Percentiles rank a stretch among this genome's conserved stretches.
Conservation (phyloP, 1,139 yeast species). For the Hemisphaericaspora lyxosophila region DNA sequence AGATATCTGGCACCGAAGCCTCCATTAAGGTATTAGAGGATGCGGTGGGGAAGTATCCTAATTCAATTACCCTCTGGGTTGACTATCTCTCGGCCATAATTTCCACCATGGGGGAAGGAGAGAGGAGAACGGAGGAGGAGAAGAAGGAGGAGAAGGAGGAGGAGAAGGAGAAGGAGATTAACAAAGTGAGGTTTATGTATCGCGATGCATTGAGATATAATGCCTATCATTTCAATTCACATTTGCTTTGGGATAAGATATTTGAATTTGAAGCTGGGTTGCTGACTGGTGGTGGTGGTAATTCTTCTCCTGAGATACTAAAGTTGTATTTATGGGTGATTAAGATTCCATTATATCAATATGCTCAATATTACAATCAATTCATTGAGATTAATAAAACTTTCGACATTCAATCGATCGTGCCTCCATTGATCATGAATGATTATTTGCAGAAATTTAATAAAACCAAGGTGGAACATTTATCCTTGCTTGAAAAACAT, state of each 20-base stretch:
- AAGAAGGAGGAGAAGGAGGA: background rate
- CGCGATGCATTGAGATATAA: constrained; percentile 36
- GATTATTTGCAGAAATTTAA: constrained; percentile 24
- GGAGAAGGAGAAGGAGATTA: constrained; percentile 9
- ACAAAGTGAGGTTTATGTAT: constrained; percentile 37
- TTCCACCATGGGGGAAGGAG: constrained; percentile 25
- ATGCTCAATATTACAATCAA: constrained; percentile 59
- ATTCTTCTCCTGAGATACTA: constrained; percentile 25
- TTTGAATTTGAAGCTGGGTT: constrained; percentile 45
- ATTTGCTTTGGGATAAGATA: constrained; percentile 65
- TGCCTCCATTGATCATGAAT: constrained; percentile 21
- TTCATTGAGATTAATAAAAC: constrained; percentile 44
- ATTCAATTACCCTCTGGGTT: constrained; percentile 63
- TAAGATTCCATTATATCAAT: constrained; percentile 64
- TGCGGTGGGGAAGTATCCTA: constrained; percentile 52
- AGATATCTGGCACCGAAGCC: constrained; percentile 51
- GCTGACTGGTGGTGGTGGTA: no score
- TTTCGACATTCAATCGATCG: constrained; percentile 32
- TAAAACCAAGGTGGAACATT: constrained; percentile 22
- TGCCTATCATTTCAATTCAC: constrained; percentile 61
- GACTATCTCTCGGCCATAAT: constrained; percentile 58
- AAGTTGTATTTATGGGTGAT: constrained; percentile 44
- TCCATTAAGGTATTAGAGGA: constrained; percentile 48
- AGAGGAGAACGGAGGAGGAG: background rate
- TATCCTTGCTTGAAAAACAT: constrained; percentile 30